phyloP scores from a whole-genome alignment of 306 rosid genomes.

The Lotus japonicus region DNA sequence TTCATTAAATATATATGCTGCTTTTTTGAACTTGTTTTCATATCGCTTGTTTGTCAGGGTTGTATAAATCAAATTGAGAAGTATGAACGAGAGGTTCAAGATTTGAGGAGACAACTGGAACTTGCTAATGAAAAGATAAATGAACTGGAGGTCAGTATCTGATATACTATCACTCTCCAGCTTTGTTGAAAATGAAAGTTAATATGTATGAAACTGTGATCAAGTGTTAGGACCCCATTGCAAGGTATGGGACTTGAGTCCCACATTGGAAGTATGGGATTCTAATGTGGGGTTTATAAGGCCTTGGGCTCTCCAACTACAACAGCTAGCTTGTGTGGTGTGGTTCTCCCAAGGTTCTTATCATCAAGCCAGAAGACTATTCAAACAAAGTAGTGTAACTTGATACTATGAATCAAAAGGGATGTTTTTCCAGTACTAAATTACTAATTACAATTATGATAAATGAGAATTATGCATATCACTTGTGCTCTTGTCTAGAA shows the following conservation, averaged over 20 bases:
- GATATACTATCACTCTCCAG: background rate
- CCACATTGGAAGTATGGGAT: no score
- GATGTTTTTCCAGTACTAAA: background rate
- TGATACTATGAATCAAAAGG: background rate
- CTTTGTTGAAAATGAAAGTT: background rate
- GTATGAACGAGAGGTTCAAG: slow-evolving; percentile 44
- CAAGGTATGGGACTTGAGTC: no score
- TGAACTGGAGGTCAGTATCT: slow-evolving; percentile 63
- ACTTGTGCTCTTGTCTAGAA: background rate
- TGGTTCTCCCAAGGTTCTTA: no score
- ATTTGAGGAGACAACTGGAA: slow-evolving; percentile 56
- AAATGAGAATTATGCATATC: background rate
- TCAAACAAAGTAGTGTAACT: background rate
- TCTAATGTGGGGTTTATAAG: no score
- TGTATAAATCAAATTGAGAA: slow-evolving; percentile 34
- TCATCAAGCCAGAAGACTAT: background rate
- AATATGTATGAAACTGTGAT: background rate
- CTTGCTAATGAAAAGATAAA: slow-evolving; percentile 56
- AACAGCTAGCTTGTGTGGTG: no score
- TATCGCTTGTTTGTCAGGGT: slow-evolving; percentile 37
- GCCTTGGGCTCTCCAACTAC: no score
- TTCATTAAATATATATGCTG: background rate
- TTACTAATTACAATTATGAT: slow-evolving; percentile 3
- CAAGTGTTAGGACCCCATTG: no score
- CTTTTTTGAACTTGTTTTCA: slow-evolving; percentile 18